A percentile compares a stretch with the other conserved stretches of the same genome.
These are phyloP conservation scores for Arthrobotrys megalospora DNA, from an alignment of 2,329 filamentous ascomycete genomes.

Conservation along the genomic window DNA sequence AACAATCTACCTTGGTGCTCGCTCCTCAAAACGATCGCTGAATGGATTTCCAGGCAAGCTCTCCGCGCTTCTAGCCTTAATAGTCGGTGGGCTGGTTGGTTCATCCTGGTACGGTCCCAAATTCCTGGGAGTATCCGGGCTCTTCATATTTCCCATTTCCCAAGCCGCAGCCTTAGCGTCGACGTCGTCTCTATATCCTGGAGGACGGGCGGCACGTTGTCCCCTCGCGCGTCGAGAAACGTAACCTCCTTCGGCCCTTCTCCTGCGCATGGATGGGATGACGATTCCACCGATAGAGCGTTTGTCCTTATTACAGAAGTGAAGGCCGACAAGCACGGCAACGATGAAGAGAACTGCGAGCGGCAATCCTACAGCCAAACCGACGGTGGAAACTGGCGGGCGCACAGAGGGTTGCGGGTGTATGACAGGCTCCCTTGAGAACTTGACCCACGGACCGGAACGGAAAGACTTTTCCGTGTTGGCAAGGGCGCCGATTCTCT, in stretches of 20 bases:
- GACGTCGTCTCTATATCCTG: slow-evolving; percentile 50
- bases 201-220: slow-evolving; percentile 27
- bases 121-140: slow-evolving; percentile 41
- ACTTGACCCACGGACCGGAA: slow-evolving; percentile 36
- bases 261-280: slow-evolving; percentile 56
- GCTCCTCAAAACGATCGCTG: slow-evolving; percentile 45
- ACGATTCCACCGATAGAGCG: slow-evolving; percentile 49
- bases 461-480: slow-evolving; percentile 57
- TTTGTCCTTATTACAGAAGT: slow-evolving; percentile 47
- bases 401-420: slow-evolving; percentile 34
- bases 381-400: slow-evolving; percentile 52
- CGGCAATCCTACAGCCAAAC: slow-evolving; percentile 52
- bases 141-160: slow-evolving; percentile 58
- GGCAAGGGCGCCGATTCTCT: slow-evolving; percentile 36
- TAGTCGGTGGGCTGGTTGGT: slow-evolving; percentile 43
- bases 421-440: slow-evolving; percentile 37
- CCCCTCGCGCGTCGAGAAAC: slow-evolving; percentile 37
- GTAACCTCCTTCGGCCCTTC: slow-evolving; percentile 40
- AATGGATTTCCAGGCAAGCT: slow-evolving; percentile 47
- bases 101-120: slow-evolving; percentile 56
- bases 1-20: slow-evolving; percentile 14
- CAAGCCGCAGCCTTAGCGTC: slow-evolving; percentile 56
- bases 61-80: slow-evolving; percentile 49
- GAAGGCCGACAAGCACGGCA: slow-evolving; percentile 36
- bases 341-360: slow-evolving; percentile 45